Evolutionary conservation across 768 basidiomycete genomes (phyloP).

Genomic region (Rhodotorula graminis): DNA sequence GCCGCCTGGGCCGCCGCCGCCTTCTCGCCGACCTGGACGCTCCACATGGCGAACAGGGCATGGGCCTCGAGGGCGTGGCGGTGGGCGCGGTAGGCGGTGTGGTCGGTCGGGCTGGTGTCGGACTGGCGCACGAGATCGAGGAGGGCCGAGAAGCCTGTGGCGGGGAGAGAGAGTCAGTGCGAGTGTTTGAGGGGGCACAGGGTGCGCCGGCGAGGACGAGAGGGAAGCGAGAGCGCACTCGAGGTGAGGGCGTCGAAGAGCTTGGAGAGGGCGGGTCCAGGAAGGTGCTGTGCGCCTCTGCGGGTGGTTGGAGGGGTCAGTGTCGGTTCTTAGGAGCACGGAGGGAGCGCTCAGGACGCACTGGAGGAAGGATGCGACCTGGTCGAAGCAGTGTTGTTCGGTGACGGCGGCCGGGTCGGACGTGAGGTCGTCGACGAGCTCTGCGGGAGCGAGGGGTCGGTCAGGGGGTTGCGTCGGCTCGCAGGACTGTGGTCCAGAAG

Average conservation of each 20-base stretch:
- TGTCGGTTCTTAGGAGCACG: constrained; percentile 46
- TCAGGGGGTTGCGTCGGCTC: background rate
- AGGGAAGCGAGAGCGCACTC: constrained; percentile 42
- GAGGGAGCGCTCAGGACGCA: constrained; percentile 10
- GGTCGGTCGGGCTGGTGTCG: constrained; percentile 56
- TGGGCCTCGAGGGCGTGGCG: constrained; percentile 80
- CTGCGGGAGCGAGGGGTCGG: constrained; percentile 49
- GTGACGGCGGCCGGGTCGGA: constrained; percentile 67
- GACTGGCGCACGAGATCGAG: constrained; percentile 68
- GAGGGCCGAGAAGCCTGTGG: constrained; percentile 57
- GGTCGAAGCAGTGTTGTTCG: constrained; percentile 68
- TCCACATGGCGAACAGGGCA: constrained; percentile 88
- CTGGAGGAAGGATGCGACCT: constrained; percentile 76
- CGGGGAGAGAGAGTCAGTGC: background rate
- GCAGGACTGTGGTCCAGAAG: background rate
- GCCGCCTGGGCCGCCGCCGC: constrained; percentile 58
- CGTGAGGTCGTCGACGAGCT: constrained; percentile 75
- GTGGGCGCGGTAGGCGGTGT: constrained; percentile 63
- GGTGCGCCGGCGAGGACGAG: no score
- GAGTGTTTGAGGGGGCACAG: background rate
- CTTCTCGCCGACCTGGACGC: constrained; percentile 73
- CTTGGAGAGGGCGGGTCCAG: constrained; percentile 62
- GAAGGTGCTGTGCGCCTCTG: background rate
- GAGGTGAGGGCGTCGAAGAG: constrained; percentile 80
- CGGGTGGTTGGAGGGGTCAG: constrained; percentile 58